Conservation (phyloP, 108 stramenopile species). For the Skeletonema grethae region DNA sequence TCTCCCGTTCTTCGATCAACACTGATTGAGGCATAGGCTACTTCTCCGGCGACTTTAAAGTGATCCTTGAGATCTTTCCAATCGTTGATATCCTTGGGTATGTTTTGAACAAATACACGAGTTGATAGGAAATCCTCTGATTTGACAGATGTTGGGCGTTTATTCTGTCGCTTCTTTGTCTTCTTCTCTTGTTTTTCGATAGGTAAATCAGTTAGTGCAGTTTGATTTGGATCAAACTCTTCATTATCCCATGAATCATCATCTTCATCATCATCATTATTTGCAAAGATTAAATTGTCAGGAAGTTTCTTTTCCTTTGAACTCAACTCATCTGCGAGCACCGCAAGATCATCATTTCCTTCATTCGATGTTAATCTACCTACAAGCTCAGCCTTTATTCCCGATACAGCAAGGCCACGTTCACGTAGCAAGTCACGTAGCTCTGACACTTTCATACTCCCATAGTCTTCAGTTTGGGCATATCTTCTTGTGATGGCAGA, state of each 20-base stretch:
- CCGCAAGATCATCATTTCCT: not conserved
- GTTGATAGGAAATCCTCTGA: slow-evolving; percentile 70
- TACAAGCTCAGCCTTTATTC: slow-evolving; percentile 36
- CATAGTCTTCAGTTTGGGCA: slow-evolving; percentile 8
- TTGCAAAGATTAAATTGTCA: slow-evolving; percentile 25
- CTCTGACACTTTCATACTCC: slow-evolving; percentile 38
- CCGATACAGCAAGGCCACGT: slow-evolving; percentile 44
- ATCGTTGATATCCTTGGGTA: slow-evolving; percentile 55
- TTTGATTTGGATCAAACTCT: slow-evolving; percentile 26
- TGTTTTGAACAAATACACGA: slow-evolving; percentile 80
- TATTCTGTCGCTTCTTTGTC: slow-evolving; percentile 6
- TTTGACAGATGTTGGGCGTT: slow-evolving; percentile 5
- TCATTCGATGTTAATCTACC: not conserved
- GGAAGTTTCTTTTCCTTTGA: not conserved
- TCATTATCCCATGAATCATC: slow-evolving; percentile 19
- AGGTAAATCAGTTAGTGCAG: not conserved
- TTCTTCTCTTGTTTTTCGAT: not conserved
- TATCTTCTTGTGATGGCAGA: slow-evolving; percentile 17
- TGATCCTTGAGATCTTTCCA: slow-evolving; percentile 89
- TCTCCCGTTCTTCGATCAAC: slow-evolving; percentile 62
- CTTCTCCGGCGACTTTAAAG: slow-evolving; percentile 70
- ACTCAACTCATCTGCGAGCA: slow-evolving; percentile 5
- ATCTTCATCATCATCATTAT: slow-evolving; percentile 18
- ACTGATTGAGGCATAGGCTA: slow-evolving; percentile 83
- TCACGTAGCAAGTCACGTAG: slow-evolving; percentile 40